phyloP scores from a whole-genome alignment of 148 eudicot species.

The Fagopyrum homotropicum region DNA sequence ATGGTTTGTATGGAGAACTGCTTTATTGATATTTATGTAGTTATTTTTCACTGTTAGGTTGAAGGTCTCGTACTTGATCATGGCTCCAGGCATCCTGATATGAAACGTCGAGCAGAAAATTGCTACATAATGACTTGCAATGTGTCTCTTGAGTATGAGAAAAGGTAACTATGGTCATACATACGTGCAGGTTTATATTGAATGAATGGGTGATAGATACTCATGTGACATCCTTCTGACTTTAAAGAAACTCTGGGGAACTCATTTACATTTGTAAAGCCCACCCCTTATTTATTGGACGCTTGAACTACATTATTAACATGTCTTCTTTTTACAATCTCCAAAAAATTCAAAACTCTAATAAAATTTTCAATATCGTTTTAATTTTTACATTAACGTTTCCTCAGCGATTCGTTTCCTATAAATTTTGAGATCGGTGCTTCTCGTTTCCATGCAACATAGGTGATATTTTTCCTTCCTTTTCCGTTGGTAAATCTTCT shows the following conservation, averaged over 20 bases:
- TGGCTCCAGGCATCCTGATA: constrained; percentile 99
- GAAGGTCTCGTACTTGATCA: constrained; percentile 99
- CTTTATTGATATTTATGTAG: neutral
- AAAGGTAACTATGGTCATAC: constrained; percentile 46
- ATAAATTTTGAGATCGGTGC: no score
- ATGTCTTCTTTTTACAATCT: no score
- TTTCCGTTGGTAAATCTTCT: neutral
- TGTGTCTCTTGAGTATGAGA: constrained; percentile 94
- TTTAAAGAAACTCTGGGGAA: no score
- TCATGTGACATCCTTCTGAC: neutral
- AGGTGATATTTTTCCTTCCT: no score
- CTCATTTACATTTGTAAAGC: no score
- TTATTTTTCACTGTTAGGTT: constrained; percentile 33
- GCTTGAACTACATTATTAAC: no score
- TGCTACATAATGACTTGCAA: constrained; percentile 80
- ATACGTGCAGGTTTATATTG: neutral
- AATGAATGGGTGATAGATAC: neutral
- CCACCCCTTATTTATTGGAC: no score
- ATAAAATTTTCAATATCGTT: no score
- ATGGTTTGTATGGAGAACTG: neutral
- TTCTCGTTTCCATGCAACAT: no score
- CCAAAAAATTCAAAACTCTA: no score
- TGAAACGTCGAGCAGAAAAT: constrained; percentile 92
- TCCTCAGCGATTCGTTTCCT: no score
- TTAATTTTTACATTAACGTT: no score